phyloP scores from a whole-genome alignment of 352 stramenopile species.

The Phytophthora niederhauseri region DNA sequence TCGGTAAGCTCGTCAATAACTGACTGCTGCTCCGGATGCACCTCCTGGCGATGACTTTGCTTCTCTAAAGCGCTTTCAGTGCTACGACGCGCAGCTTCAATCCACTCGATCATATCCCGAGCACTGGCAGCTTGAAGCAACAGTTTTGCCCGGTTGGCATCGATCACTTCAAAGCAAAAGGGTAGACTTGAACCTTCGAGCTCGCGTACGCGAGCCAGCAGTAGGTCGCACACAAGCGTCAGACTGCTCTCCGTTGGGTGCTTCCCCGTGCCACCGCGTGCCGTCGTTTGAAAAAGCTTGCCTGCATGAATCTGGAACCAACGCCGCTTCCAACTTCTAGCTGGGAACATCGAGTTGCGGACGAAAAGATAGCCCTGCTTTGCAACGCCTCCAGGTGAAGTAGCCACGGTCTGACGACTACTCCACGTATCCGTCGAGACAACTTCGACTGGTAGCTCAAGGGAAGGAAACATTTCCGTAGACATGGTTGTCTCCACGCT shows the following conservation, averaged over 20 bases:
- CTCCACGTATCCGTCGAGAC: constrained; percentile 71
- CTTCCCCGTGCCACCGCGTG: constrained; percentile 49
- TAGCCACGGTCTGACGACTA: constrained; percentile 44
- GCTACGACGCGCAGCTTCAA: constrained; percentile 78
- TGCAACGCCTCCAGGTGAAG: constrained; percentile 41
- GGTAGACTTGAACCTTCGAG: constrained; percentile 55
- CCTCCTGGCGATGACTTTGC: constrained; percentile 77
- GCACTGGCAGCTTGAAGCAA: constrained; percentile 79
- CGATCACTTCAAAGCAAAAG: constrained; percentile 87
- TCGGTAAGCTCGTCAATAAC: constrained; percentile 67
- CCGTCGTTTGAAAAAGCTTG: constrained; percentile 80
- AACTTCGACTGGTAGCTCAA: constrained; percentile 80
- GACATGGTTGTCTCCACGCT: constrained; percentile 27
- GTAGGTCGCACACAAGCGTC: constrained; percentile 79
- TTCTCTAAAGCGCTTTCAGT: constrained; percentile 86
- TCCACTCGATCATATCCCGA: constrained; percentile 79
- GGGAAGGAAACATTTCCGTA: constrained; percentile 39
- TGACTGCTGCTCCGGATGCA: constrained; percentile 82
- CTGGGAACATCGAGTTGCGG: constrained; percentile 84
- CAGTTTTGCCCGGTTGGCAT: constrained; percentile 79
- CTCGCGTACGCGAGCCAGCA: constrained; percentile 82
- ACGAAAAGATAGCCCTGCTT: constrained; percentile 90
- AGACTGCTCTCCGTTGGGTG: constrained; percentile 65
- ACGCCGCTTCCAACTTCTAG: constrained; percentile 83
- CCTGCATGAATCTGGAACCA: constrained; percentile 90